A percentile compares a stretch with the other conserved stretches of the same genome.
phyloP scores from a whole-genome alignment of 768 basidiomycete species.

The Tricholoma saponaceum region DNA sequence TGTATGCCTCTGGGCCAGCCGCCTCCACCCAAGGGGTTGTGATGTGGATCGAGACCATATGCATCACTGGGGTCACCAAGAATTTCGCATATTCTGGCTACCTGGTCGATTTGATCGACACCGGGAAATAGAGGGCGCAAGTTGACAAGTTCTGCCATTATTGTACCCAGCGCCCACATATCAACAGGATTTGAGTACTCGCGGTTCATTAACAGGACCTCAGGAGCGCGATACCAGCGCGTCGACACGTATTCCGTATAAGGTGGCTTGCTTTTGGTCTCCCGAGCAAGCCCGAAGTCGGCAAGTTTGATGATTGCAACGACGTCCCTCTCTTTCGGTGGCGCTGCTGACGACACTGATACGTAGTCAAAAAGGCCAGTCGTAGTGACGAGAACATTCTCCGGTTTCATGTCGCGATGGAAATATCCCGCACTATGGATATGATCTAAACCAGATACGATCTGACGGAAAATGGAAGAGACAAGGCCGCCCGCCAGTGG shows the following conservation, averaged over 20 bases:
- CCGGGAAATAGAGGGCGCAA: slow-evolving; percentile 95
- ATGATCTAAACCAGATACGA: slow-evolving; percentile 86
- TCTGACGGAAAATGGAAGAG: slow-evolving; percentile 91
- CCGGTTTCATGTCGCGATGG: slow-evolving; percentile 99
- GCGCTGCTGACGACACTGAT: slow-evolving; percentile 66
- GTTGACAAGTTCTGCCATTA: slow-evolving; percentile 95
- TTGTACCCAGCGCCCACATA: slow-evolving; percentile 99
- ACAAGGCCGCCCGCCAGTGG: slow-evolving; percentile 96
- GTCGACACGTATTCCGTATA: slow-evolving; percentile 99
- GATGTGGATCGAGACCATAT: slow-evolving; percentile 73
- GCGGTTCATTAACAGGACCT: slow-evolving; percentile 85
- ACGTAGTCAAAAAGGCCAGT: slow-evolving; percentile 93
- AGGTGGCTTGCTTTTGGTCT: slow-evolving; percentile 82
- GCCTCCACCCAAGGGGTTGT: slow-evolving; percentile 78
- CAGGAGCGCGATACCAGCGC: slow-evolving; percentile 99
- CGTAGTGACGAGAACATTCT: slow-evolving; percentile 97
- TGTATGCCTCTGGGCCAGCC: slow-evolving; percentile 81
- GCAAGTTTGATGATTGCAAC: slow-evolving; percentile 96
- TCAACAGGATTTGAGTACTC: slow-evolving; percentile 98
- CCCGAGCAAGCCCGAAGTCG: slow-evolving; percentile 95
- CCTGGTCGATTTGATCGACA: slow-evolving; percentile 88
- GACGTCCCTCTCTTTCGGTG: slow-evolving; percentile 85
- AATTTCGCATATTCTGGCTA: slow-evolving; percentile 85
- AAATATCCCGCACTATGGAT: slow-evolving; percentile 93
- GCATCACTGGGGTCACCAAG: slow-evolving; percentile 87